Evolutionary conservation across 2,329 filamentous ascomycete genomes (phyloP).

Genomic region (Penicillium expansum): DNA sequence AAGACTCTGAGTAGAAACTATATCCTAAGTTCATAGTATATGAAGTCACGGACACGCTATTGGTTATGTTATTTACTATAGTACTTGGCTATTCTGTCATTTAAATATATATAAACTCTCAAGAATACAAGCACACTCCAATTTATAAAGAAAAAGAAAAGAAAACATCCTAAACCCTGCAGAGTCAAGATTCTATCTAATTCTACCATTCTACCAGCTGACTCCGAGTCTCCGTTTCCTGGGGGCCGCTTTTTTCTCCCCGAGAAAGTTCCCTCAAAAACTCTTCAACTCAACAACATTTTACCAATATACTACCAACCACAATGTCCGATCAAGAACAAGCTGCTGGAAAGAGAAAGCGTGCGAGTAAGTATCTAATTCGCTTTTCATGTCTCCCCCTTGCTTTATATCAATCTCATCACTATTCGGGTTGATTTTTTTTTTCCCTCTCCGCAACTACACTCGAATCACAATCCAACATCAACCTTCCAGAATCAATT

Average conservation of each 20-base stretch:
- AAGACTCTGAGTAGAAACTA: not conserved
- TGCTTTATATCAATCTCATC: not conserved
- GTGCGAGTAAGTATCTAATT: slow-evolving; percentile 36
- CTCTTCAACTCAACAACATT: slow-evolving; percentile 19
- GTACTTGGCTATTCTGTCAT: no score
- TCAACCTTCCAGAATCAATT: not conserved
- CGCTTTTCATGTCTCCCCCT: not conserved
- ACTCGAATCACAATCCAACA: not conserved
- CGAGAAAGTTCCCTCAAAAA: slow-evolving; percentile 15
- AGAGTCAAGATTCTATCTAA: not conserved
- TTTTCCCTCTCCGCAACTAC: not conserved
- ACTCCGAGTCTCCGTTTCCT: not conserved
- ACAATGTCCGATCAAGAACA: slow-evolving; percentile 35
- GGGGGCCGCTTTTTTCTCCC: not conserved
- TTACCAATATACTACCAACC: slow-evolving; percentile 2
- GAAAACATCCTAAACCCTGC: no score
- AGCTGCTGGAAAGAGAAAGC: slow-evolving; percentile 39
- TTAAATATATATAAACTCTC: no score
- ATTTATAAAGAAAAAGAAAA: no score
- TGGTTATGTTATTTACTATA: no score
- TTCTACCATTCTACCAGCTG: not conserved
- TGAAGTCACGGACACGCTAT: no score
- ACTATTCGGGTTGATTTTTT: not conserved
- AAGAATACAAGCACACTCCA: no score
- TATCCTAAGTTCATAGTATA: not conserved